A percentile compares a stretch with the other conserved stretches of the same genome.
These are phyloP conservation scores for Mycosphaerelloides madeirae DNA, from an alignment of 2,329 filamentous ascomycete species.

Conservation along the genomic window DNA sequence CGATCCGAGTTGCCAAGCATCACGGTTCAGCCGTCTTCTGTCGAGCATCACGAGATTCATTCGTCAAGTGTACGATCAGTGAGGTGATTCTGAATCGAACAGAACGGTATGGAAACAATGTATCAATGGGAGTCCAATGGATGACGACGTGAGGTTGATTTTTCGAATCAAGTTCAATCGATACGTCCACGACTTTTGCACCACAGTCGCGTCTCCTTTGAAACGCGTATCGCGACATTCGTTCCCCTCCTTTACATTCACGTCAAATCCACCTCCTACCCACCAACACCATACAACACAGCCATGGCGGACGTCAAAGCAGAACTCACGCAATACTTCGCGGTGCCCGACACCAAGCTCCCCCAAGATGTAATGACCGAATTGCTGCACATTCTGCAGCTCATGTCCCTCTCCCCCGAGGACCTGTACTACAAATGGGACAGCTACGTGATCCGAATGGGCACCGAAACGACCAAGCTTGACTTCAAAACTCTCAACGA, in stretches of 20 bases:
- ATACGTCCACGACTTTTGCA: no score
- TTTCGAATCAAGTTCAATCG: no score
- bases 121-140: no score
- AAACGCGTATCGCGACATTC: not conserved
- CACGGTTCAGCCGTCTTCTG: no score
- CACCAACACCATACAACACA: not conserved
- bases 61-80: no score
- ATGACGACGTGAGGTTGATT: no score
- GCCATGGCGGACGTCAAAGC: slow-evolving; percentile 48
- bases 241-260: not conserved
- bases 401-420: slow-evolving; percentile 75
- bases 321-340: slow-evolving; percentile 59
- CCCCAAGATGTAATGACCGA: slow-evolving; percentile 74
- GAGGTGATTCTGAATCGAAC: no score
- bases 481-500: slow-evolving; percentile 66
- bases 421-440: slow-evolving; percentile 99
- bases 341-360: slow-evolving; percentile 48
- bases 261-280: not conserved
- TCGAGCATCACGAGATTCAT: no score
- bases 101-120: no score
- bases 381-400: slow-evolving; percentile 76
- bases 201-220: not conserved
- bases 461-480: slow-evolving; percentile 67
- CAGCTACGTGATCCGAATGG: slow-evolving; percentile 93
- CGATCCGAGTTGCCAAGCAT: no score